Base-by-base conservation (phyloP, 2,329 filamentous ascomycete genomes). In the Clonostachys byssicola region DNA sequence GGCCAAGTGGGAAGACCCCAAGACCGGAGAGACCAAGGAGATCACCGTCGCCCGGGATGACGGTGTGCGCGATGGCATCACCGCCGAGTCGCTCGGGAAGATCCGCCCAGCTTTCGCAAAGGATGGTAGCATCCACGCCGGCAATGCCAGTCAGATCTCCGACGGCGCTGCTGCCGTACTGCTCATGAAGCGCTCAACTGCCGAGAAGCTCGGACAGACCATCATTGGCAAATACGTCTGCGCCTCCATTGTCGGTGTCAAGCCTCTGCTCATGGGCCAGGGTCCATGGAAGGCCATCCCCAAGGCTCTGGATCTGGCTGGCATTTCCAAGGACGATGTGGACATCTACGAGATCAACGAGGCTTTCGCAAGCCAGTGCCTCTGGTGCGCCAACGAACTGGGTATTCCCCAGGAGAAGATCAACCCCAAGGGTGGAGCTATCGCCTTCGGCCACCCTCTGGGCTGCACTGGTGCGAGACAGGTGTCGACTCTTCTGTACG, bases 301-400 rank as follows among this genome's bases (percentile, higher is more conserved):
- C 54, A 88, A 92, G 64, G 92, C 89, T 5, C 85, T 96, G 48
- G 80, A 89, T 64, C 92, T 94, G 67, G 89, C 92, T 1, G 91
- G 92, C 50, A 83, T 99, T 58, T 77, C 75, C 64, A 89, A 86
- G 69, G 86, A 95, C 48, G 92, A 97, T 56, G 90, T 99, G 33
- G 94, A 97, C 65, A 92, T 97, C 62, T 97, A 82, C 62, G 94
- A 99, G 81, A 96, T 99, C 79, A 99, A 99, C 76, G 94, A 99
- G 80, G 94, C 94, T 2, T 99, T 99, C 67, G 94, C 94, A 34
- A 89, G 83, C 53, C 92, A 97, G 78, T 96, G 90, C 69, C 70
- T 97, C 55, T 97, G 88, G 88, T 96, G 91, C 68, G 83, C 89
- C 53, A 89, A 94, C 60, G 85, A 96, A 75, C 81, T 99, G 18